Evolutionary conservation across 2,329 filamentous ascomycete species (phyloP), one percentile per base, ranked within the genome.

Genomic region (Neonectria magnoliae): DNA sequence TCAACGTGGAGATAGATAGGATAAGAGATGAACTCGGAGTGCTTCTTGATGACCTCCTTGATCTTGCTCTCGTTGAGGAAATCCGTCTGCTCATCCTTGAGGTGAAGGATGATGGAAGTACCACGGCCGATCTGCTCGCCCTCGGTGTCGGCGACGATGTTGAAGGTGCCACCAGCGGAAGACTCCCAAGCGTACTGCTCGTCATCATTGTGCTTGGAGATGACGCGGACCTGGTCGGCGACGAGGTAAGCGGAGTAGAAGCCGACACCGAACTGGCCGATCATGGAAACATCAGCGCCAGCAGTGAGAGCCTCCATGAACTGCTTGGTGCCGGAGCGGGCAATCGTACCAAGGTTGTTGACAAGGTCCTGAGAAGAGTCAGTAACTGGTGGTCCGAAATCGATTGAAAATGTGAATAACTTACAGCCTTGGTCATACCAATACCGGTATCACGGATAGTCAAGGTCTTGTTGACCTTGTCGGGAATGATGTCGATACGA

Each of bases 21-120:
- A 90, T 99, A 99, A 56, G 96, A 98, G 88, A 99, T 99, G 90
- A 99, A 99, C 88, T 99, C 96, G 81, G 96, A 98, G 92, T 99
- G 96, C 93, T 99, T 99, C 94, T 98, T 98, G 88, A 99, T 94
- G 73, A 99, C 95, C 89, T 99, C 96, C 93, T 99, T 99, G 88
- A 99, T 92, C 89, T 95, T 96, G 88, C 88, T 88, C 92, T 99
- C 96, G 84, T 98, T 97, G 75, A 98, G 88, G 90, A 97, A 99
- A 83, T 98, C 96, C 72, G 87, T 88, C 89, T 99, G 96, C 90
- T 99, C 96, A 76, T 99, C 96, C 93, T 99, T 99, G 79, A 99
- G 88, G 88, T 98, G 93, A 68, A 99, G 93, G 83, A 98, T 91
- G 82, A 99, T 97, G 90, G 97, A 94, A 82, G 94, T 97, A 82